These are phyloP conservation scores for Ensete ventricosum DNA, from an alignment of 176 grass and related monocot species.

Conservation along the genomic window DNA sequence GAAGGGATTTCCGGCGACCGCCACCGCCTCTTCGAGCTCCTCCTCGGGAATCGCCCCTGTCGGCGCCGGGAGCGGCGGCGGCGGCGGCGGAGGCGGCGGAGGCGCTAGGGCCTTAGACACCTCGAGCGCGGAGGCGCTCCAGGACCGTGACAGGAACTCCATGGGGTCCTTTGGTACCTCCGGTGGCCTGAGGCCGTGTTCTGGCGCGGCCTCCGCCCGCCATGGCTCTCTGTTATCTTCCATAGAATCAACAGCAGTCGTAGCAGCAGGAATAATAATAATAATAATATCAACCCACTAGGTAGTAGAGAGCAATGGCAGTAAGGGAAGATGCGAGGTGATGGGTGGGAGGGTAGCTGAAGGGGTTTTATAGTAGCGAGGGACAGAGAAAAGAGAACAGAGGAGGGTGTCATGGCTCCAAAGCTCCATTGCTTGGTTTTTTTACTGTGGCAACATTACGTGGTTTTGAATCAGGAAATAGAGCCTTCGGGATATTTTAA, in stretches of 20 bases:
- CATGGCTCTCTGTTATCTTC: background rate
- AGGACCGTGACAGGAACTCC: conserved; percentile 82
- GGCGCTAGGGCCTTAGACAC: conserved; percentile 38
- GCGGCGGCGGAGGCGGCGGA: background rate
- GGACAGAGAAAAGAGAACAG: too few relatives aligned
- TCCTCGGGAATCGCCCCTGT: conserved; percentile 32
- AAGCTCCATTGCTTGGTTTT: too few relatives aligned
- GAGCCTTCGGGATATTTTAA: too few relatives aligned
- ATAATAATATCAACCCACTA: too few relatives aligned
- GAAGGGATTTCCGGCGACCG: conserved; percentile 56
- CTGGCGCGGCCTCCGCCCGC: background rate
- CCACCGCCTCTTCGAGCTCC: conserved; percentile 37
- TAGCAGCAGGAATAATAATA: too few relatives aligned
- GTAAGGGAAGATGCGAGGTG: too few relatives aligned
- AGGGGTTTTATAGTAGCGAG: too few relatives aligned
- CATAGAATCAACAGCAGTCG: background rate
- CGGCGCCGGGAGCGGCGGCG: background rate
- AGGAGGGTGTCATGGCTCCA: too few relatives aligned
- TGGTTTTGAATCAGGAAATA: too few relatives aligned
- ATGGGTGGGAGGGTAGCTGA: too few relatives aligned
- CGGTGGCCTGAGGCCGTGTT: conserved; percentile 13
- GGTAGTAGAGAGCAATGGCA: too few relatives aligned
- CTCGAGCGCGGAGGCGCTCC: conserved; percentile 59
- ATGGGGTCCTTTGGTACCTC: conserved; percentile 53
- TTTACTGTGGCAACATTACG: too few relatives aligned